Evolutionary conservation across 768 basidiomycete genomes (phyloP).

Genomic region (Boletales sp.): DNA sequence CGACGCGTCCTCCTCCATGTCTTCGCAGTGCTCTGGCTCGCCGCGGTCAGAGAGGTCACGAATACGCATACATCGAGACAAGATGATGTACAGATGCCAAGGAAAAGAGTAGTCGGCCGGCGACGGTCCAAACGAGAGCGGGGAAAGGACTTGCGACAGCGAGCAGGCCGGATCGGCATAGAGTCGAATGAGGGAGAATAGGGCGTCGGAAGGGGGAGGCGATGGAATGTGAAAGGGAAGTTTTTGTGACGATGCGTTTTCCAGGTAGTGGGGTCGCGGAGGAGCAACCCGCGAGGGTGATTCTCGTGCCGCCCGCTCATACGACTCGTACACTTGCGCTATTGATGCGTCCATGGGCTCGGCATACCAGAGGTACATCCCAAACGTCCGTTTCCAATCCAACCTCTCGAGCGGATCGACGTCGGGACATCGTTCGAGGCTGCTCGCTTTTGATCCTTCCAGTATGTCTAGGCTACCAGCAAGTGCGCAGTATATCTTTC

Average conservation of each 20-base stretch:
- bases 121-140: conserved; percentile 70
- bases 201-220: conserved; percentile 57
- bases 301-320: conserved; percentile 42
- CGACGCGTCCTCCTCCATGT: conserved; percentile 42
- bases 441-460: conserved; percentile 50
- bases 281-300: conserved; percentile 41
- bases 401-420: conserved; percentile 65
- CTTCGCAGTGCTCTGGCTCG: conserved; percentile 36
- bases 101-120: conserved; percentile 79
- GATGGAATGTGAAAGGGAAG: conserved; percentile 42
- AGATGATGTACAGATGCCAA: conserved; percentile 90
- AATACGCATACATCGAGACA: conserved; percentile 77
- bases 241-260: conserved; percentile 23
- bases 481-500: conserved; percentile 80
- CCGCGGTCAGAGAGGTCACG: conserved; percentile 88
- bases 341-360: conserved; percentile 68
- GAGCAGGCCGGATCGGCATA: conserved; percentile 69
- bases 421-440: conserved; percentile 50
- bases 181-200: conserved; percentile 80
- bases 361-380: conserved; percentile 87
- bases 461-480: conserved; percentile 69
- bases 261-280: conserved; percentile 59
- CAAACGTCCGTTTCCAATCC: conserved; percentile 95
- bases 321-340: conserved; percentile 62
- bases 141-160: conserved; percentile 63